Conservation (phyloP, 805 yeast species). For the Candida sanyiensis region DNA sequence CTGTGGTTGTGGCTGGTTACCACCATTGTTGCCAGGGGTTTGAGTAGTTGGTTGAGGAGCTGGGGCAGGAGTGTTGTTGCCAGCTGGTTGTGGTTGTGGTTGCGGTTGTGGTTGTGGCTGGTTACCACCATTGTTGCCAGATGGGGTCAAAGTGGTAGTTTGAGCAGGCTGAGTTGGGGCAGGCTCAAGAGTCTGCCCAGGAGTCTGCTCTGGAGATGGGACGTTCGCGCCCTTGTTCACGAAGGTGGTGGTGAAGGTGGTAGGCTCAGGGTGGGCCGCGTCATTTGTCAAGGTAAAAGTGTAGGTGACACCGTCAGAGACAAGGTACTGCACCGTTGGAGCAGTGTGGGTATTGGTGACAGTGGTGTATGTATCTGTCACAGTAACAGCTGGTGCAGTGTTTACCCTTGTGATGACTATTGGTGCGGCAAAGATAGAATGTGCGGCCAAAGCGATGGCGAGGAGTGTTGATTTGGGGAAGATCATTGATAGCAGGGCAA, state of each 20-base stretch:
- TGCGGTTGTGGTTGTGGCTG: constrained; percentile 15
- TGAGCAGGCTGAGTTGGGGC: no score
- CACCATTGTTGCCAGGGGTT: no score
- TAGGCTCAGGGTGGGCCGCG: constrained; percentile 31
- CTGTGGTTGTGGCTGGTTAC: background rate
- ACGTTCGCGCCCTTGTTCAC: constrained; percentile 14
- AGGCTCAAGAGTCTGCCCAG: constrained; percentile 9
- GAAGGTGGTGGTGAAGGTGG: constrained; percentile 30
- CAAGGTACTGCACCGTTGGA: constrained; percentile 35
- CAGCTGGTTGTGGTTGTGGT: constrained; percentile 7
- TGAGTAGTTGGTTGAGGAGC: constrained; percentile 9
- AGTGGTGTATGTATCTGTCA: constrained; percentile 36
- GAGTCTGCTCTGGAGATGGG: constrained; percentile 15
- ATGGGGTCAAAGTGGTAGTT: constrained; percentile 18
- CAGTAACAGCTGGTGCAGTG: constrained; percentile 50
- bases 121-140: no score
- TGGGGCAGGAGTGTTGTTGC: no score
- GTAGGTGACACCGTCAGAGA: constrained; percentile 33
- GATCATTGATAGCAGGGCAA: no score
- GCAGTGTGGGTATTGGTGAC: constrained; percentile 34
- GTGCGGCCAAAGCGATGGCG: constrained; percentile 15
- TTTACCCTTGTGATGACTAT: constrained; percentile 46
- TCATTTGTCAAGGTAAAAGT: constrained; percentile 35
- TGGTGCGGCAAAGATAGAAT: constrained; percentile 31
- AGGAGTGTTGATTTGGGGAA: constrained; percentile 9